Evolutionary conservation across 2,329 filamentous ascomycete species (phyloP).

Genomic region (Blastomyces percursus): DNA sequence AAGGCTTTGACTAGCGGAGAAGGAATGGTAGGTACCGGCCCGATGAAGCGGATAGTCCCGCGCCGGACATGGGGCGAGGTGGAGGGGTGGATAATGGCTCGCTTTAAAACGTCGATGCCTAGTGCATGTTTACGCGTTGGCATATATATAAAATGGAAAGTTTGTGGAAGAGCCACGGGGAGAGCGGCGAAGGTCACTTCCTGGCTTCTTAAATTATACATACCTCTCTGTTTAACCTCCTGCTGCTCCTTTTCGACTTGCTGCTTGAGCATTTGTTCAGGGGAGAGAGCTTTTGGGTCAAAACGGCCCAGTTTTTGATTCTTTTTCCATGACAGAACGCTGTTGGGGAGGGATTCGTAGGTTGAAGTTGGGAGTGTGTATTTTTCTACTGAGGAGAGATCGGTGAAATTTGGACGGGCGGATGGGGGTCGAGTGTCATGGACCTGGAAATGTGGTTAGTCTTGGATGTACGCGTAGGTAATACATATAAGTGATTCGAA

Average conservation of each 20-base stretch:
- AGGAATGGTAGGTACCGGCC: constrained; percentile 31
- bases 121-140: not conserved
- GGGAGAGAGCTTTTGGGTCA: constrained; percentile 67
- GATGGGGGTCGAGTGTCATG: constrained; percentile 66
- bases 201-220: not conserved
- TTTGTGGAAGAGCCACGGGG: not conserved
- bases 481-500: not conserved
- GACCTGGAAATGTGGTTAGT: constrained; percentile 44
- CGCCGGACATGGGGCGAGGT: constrained; percentile 34
- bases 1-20: constrained; percentile 21
- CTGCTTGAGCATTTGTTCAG: constrained; percentile 60
- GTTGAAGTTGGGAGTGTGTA: constrained; percentile 77
- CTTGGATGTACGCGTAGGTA: not conserved
- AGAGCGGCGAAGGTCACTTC: not conserved
- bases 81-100: constrained; percentile 37
- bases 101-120: constrained; percentile 34
- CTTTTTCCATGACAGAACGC: constrained; percentile 91
- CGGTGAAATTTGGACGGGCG: constrained; percentile 67
- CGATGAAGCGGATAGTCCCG: constrained; percentile 34
- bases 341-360: constrained; percentile 78
- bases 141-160: not conserved
- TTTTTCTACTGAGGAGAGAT: constrained; percentile 72
- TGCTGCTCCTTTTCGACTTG: constrained; percentile 46
- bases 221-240: constrained; percentile 60
- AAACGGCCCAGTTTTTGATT: constrained; percentile 92